phyloP scores from a whole-genome alignment of 2,329 filamentous ascomycete species.

The Fusarium chaquense region DNA sequence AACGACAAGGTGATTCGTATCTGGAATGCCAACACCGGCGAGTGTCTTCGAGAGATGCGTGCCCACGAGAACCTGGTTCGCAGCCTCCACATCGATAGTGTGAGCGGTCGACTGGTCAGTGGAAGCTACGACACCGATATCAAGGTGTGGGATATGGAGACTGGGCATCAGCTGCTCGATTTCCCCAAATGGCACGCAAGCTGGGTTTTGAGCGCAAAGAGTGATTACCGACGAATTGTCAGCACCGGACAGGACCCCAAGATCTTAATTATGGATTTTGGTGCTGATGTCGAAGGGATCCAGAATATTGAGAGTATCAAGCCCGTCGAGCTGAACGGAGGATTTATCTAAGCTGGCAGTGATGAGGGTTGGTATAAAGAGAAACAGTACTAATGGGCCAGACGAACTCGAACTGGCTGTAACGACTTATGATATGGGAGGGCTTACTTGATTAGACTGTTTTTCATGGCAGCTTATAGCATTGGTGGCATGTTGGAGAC shows the following conservation, averaged over 20 bases:
- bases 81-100: conserved; percentile 88
- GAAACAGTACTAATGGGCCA: conserved; percentile 21
- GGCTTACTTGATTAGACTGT: conserved; percentile 39
- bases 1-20: conserved; percentile 97
- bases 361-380: too few relatives aligned
- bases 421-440: conserved; percentile 42
- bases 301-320: conserved; percentile 66
- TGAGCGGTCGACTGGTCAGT: conserved; percentile 87
- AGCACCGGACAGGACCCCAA: conserved; percentile 95
- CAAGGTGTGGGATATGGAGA: conserved; percentile 90
- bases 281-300: conserved; percentile 68
- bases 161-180: conserved; percentile 80
- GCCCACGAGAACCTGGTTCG: conserved; percentile 90
- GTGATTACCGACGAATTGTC: conserved; percentile 93
- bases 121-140: conserved; percentile 96
- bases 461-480: conserved; percentile 21
- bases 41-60: conserved; percentile 81
- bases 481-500: conserved; percentile 39
- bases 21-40: conserved; percentile 92
- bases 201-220: conserved; percentile 97
- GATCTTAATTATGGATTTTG: conserved; percentile 95
- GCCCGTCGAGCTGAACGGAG: conserved; percentile 28
- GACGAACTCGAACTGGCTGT: conserved; percentile 24
- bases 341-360: conserved; percentile 45
- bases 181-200: conserved; percentile 96